Evolutionary conservation across 1,284 basidiomycete genomes (phyloP), one percentile per base, ranked within the genome.

Genomic region (Tylopilus sp.): DNA sequence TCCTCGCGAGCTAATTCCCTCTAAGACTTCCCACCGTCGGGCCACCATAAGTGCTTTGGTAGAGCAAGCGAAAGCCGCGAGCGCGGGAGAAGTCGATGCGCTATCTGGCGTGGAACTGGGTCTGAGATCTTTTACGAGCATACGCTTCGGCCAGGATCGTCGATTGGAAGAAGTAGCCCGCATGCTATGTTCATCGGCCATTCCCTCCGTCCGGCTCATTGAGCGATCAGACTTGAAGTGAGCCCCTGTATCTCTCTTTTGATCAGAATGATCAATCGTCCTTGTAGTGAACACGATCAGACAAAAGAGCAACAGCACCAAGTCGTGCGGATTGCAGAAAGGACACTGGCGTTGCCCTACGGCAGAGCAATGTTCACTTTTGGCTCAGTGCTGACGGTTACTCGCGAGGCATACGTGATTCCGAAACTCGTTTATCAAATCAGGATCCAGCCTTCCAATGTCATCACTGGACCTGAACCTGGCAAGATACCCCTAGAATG

Each of bases 301-400:
- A 74, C 79, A 10, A 84, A 85, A 58, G 89, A 92, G 57, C 86
- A 94, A 38, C 89, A 95, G 59, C 77, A 77, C 44, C 82, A 90
- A 52, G 86, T 89, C 5, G 70, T 86, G 37, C 80, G 86, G 19
- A 80, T 95, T 29, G 85, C 89, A 15, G 87, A 92, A 61, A 78
- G 93, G 40, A 97, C 92, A 0, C 74, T 95, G 26, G 84, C 93
- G 1, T 73, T 96, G 31, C 85, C 92, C 0, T 81, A 92, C 53
- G 94, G 94, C 3, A 78, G 90, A 53, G 92, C 89, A 1, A 84
- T 95, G 75, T 93, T 92, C 65, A 89, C 85, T 2, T 96, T 89
- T 65, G 89, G 86, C 5, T 85, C 87, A 0, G 78, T 86, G 11
- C 70, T 79, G 13, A 81, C 79, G 1, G 82, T 87, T 26, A 84